Evolutionary conservation across 169 alveolate genomes (phyloP), one percentile per base, ranked within the genome.

Genomic region (Eimeria maxima): DNA sequence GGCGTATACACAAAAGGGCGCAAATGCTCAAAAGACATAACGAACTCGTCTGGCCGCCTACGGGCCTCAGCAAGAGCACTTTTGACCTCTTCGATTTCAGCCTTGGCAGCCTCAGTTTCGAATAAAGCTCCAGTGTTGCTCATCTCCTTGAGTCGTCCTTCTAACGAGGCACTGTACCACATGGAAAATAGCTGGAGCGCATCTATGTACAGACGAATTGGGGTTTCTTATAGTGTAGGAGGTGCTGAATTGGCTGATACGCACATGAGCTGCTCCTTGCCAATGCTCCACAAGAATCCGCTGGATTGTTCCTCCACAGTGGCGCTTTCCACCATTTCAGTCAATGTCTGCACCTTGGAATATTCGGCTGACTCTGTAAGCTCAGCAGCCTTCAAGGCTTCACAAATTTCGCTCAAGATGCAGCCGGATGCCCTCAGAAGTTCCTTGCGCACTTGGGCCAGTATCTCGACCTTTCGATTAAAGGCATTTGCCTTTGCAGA

Each of bases 101-200:
- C 93, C 83, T 63, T 87, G 63, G 83, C 16, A 42, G 93, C 93
- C 4, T 63, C 93, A 60, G 93, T 63, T 63, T 87, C 93, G 93
- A 60, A 87, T 8, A 87, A 50, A 44, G 93, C 93, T 27, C 93
- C 93, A 18, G 60, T 87, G 67, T 87, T 57, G 22, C 44, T 87
- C 42, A 87, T 65, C 7, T 57, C 47, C 63, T 87, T 33, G 16
- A 57, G 93, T 13, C 93, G 93, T n/a, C 47, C 65, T 63, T 87
- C 81, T 63, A 87, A 44, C 27, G 71, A 87, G 29, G 4, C 69
- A 50, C 88, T 78, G 88, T 24, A 27, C 42, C 65, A 45, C 63
- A 78, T 14, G 45, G 44, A 10, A 22, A 50, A 45, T 4, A 44
- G 13, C n/a, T 78, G 88, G 67, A n/a, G 47, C 22, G 65, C 67